These are phyloP conservation scores for Salisapilia sapeloensis DNA, from an alignment of 352 stramenopile species.

Conservation along the genomic window DNA sequence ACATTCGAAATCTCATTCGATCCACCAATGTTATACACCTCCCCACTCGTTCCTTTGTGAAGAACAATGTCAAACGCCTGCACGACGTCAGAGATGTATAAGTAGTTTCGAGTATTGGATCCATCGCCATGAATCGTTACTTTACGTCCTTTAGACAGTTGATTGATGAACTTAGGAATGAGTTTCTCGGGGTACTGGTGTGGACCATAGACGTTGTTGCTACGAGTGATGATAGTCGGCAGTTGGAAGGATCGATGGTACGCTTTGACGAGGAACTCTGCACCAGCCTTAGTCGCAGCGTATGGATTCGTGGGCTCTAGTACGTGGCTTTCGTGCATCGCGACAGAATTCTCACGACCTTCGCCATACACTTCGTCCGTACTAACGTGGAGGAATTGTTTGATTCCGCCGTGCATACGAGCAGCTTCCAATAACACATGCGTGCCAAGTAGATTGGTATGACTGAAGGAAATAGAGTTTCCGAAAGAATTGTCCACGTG, in stretches of 20 bases:
- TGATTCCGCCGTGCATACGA: conserved; percentile 76
- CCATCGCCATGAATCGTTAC: conserved; percentile 94
- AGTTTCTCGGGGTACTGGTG: conserved; percentile 99
- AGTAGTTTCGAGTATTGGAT: conserved; percentile 91
- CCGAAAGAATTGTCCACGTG: conserved; percentile 98
- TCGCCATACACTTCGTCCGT: conserved; percentile 99
- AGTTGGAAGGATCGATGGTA: conserved; percentile 89
- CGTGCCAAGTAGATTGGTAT: conserved; percentile 97
- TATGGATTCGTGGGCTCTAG: conserved; percentile 95
- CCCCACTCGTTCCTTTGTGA: conserved; percentile 80
- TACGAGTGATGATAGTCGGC: conserved; percentile 94
- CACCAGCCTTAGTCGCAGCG: conserved; percentile 94
- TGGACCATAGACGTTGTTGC: conserved; percentile 98
- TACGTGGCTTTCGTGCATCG: conserved; percentile 92
- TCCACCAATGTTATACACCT: conserved; percentile 96
- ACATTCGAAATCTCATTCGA: conserved; percentile 42
- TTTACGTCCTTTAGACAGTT: conserved; percentile 76
- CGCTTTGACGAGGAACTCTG: conserved; percentile 96
- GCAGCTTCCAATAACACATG: conserved; percentile 95
- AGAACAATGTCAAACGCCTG: conserved; percentile 93
- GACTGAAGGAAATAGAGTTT: conserved; percentile 96
- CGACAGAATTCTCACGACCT: conserved; percentile 72
- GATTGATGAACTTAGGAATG: conserved; percentile 97
- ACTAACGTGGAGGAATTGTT: conserved; percentile 94
- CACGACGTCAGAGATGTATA: conserved; percentile 96